phyloP scores from a whole-genome alignment of 352 stramenopile genomes.

The Globisporangium yorkense region DNA sequence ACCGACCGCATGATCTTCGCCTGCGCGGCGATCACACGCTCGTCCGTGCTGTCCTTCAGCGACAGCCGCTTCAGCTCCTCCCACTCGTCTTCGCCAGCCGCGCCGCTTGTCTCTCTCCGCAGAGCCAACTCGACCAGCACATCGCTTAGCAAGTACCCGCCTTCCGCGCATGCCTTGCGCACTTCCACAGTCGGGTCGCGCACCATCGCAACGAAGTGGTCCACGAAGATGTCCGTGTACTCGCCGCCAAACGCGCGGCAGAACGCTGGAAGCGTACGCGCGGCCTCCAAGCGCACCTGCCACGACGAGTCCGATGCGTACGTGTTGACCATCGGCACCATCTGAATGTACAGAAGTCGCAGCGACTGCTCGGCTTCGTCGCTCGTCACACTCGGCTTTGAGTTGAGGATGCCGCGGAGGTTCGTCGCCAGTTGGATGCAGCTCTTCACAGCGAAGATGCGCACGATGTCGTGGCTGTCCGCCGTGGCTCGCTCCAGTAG shows the following conservation, averaged over 20 bases:
- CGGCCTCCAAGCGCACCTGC: conserved; percentile 81
- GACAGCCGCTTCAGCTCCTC: conserved; percentile 19
- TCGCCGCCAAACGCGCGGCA: conserved; percentile 69
- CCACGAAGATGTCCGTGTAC: conserved; percentile 82
- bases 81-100: background rate
- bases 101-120: conserved; percentile 15
- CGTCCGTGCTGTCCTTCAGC: conserved; percentile 17
- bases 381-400: conserved; percentile 16
- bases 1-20: conserved; percentile 78
- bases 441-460: conserved; percentile 82
- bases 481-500: conserved; percentile 74
- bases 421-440: conserved; percentile 70
- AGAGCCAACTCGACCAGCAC: conserved; percentile 47
- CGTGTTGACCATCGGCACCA: conserved; percentile 86
- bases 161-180: conserved; percentile 63
- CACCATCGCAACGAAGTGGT: conserved; percentile 84
- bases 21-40: conserved; percentile 53
- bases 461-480: conserved; percentile 85
- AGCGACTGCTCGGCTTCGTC: conserved; percentile 44
- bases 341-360: conserved; percentile 70
- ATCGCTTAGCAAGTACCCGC: conserved; percentile 53
- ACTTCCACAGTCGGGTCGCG: conserved; percentile 84
- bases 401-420: conserved; percentile 39
- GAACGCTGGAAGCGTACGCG: conserved; percentile 67
- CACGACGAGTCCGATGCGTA: conserved; percentile 85